Conservation (phyloP, 2,329 filamentous ascomycete species). For the Aspergillus melleus region DNA sequence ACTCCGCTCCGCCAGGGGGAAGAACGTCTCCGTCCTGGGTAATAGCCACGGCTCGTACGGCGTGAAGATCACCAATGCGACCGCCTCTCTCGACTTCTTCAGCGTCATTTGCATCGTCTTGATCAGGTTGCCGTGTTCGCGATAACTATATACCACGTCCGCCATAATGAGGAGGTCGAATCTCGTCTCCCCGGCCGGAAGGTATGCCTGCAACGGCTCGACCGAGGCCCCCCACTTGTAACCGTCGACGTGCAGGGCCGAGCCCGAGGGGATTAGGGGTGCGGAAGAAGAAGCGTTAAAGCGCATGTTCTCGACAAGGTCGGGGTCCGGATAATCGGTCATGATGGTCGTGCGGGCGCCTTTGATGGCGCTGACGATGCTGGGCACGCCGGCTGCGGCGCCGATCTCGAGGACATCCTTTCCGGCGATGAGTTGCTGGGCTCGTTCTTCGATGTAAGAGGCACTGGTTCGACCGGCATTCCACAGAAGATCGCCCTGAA, state of each 20-base stretch:
- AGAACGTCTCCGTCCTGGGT: slow-evolving; percentile 82
- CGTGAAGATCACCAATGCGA: slow-evolving; percentile 87
- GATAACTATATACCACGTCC: slow-evolving; percentile 88
- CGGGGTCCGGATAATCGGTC: slow-evolving; percentile 84
- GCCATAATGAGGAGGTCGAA: slow-evolving; percentile 86
- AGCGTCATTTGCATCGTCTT: slow-evolving; percentile 69
- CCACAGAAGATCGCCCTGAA: slow-evolving; percentile 80
- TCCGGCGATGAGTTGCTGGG: slow-evolving; percentile 58
- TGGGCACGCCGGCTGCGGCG: slow-evolving; percentile 81
- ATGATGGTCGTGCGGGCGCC: slow-evolving; percentile 71
- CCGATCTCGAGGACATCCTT: slow-evolving; percentile 85
- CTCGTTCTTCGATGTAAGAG: slow-evolving; percentile 71
- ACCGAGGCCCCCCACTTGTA: slow-evolving; percentile 80
- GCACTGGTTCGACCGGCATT: slow-evolving; percentile 80
- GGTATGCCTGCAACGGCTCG: slow-evolving; percentile 57
- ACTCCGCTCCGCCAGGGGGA: slow-evolving; percentile 68
- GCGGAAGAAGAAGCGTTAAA: slow-evolving; percentile 67
- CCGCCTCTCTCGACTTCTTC: slow-evolving; percentile 54
- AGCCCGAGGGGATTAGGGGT: slow-evolving; percentile 41
- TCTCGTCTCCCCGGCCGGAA: slow-evolving; percentile 44
- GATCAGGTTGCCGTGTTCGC: slow-evolving; percentile 77
- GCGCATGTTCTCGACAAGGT: slow-evolving; percentile 76
- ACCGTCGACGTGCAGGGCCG: slow-evolving; percentile 62
- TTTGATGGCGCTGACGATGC: slow-evolving; percentile 71
- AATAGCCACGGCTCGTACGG: slow-evolving; percentile 90